Conservation (phyloP, 495 filamentous ascomycete species). For the Amniculicola lignicola region DNA sequence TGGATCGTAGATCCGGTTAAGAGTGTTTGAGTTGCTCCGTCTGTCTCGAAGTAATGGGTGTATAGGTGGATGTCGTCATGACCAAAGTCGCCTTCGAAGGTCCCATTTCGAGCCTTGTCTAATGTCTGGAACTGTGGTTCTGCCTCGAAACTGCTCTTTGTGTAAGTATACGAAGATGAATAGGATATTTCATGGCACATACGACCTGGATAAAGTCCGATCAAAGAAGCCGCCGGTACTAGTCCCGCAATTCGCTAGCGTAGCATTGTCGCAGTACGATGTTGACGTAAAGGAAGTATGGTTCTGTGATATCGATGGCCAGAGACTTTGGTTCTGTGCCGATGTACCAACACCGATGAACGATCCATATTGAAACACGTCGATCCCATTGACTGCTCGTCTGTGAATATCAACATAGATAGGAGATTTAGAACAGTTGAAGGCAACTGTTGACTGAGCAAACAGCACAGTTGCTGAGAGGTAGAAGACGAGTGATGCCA, state of each 20-base stretch:
- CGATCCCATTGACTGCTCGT: slow-evolving; percentile 31
- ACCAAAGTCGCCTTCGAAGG: slow-evolving; percentile 21
- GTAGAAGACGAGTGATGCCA: slow-evolving; percentile 29
- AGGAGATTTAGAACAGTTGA: slow-evolving; percentile 38
- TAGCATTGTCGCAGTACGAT: slow-evolving; percentile 35
- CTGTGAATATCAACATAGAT: slow-evolving; percentile 43
- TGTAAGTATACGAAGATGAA: not conserved
- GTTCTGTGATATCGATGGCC: slow-evolving; percentile 38
- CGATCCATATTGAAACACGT: slow-evolving; percentile 37
- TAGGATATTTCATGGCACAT: slow-evolving; percentile 1
- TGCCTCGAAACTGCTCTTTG: slow-evolving; percentile 13
- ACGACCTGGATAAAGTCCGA: slow-evolving; percentile 24
- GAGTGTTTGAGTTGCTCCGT: slow-evolving; percentile 31
- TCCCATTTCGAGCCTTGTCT: slow-evolving; percentile 21
- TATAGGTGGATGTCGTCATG: slow-evolving; percentile 36
- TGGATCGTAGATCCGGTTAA: slow-evolving; percentile 32
- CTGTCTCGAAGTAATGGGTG: slow-evolving; percentile 40
- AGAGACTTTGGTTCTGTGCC: slow-evolving; percentile 41
- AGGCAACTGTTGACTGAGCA: slow-evolving; percentile 32
- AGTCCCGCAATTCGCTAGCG: slow-evolving; percentile 29
- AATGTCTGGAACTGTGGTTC: slow-evolving; percentile 21
- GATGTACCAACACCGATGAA: slow-evolving; percentile 39
- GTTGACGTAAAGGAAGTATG: slow-evolving; percentile 31
- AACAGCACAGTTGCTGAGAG: slow-evolving; percentile 35
- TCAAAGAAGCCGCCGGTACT: slow-evolving; percentile 34